These are phyloP conservation scores for Tinospora cordifolia DNA, from an alignment of 164 flowering plant genomes.

Conservation along the genomic window DNA sequence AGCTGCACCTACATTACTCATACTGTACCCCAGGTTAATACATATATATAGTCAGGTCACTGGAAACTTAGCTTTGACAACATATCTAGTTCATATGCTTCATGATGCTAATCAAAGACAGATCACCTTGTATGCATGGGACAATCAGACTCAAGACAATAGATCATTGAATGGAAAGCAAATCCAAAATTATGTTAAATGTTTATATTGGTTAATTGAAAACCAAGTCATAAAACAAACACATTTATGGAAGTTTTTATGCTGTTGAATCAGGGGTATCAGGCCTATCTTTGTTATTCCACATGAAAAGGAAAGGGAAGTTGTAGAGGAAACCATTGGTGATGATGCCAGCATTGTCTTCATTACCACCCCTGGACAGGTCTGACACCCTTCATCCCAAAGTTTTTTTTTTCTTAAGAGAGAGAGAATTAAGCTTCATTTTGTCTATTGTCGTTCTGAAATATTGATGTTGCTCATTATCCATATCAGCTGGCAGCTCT, in stretches of 20 bases:
- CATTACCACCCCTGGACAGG: constrained; percentile 92
- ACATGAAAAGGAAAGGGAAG: constrained; percentile 74
- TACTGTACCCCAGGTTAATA: no score
- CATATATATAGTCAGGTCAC: no score
- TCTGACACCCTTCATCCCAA: constrained; percentile 11
- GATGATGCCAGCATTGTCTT: constrained; percentile 71
- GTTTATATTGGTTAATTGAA: no score
- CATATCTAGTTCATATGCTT: no score
- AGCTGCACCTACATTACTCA: no score
- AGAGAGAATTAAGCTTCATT: background rate
- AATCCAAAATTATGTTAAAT: no score
- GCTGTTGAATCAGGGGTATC: constrained; percentile 42
- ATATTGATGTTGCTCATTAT: constrained; percentile 3
- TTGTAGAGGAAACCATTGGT: constrained; percentile 62
- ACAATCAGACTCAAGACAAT: no score
- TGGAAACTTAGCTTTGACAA: no score
- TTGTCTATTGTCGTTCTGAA: background rate
- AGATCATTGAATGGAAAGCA: no score
- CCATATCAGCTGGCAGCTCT: constrained; percentile 67
- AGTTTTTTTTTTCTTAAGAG: background rate
- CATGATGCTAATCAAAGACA: no score
- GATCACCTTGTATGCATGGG: no score
- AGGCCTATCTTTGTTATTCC: constrained; percentile 82
- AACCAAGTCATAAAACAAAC: background rate
- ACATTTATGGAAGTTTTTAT: background rate